Conservation (phyloP, 2,329 filamentous ascomycete genomes). For the Harringtonia aguacate region DNA sequence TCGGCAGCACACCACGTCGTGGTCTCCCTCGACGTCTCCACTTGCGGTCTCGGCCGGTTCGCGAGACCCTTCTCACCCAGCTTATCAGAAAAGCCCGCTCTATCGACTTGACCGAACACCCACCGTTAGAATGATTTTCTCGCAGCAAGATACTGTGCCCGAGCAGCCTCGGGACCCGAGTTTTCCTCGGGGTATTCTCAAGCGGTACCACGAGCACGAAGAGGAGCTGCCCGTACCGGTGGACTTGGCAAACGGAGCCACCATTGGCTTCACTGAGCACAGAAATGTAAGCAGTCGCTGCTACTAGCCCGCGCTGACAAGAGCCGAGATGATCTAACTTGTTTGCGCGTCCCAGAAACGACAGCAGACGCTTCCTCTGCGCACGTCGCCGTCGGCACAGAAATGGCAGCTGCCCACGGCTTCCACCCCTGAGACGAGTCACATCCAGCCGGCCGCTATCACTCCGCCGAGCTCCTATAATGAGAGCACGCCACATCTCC, state of each 20-base stretch:
- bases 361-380: constrained; percentile 39
- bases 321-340: background rate
- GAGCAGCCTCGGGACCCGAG: too few relatives aligned
- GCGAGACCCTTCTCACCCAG: too few relatives aligned
- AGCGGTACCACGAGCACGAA: constrained; percentile 36
- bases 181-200: constrained; percentile 26
- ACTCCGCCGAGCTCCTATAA: constrained; percentile 29
- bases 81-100: too few relatives aligned
- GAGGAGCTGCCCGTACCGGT: constrained; percentile 19
- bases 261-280: constrained; percentile 37
- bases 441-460: constrained; percentile 21
- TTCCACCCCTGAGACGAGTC: constrained; percentile 9
- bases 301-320: too few relatives aligned
- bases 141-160: too few relatives aligned
- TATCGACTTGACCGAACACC: too few relatives aligned
- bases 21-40: too few relatives aligned
- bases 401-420: constrained; percentile 20
- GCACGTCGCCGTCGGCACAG: constrained; percentile 31
- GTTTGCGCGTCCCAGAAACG: constrained; percentile 34
- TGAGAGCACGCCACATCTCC: constrained; percentile 18
- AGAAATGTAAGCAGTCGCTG: constrained; percentile 29
- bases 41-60: too few relatives aligned
- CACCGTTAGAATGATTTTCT: too few relatives aligned
- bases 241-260: constrained; percentile 20
- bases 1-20: too few relatives aligned